Base-by-base conservation (phyloP, 306 rosid genomes). In the Cucumis cinereus region DNA sequence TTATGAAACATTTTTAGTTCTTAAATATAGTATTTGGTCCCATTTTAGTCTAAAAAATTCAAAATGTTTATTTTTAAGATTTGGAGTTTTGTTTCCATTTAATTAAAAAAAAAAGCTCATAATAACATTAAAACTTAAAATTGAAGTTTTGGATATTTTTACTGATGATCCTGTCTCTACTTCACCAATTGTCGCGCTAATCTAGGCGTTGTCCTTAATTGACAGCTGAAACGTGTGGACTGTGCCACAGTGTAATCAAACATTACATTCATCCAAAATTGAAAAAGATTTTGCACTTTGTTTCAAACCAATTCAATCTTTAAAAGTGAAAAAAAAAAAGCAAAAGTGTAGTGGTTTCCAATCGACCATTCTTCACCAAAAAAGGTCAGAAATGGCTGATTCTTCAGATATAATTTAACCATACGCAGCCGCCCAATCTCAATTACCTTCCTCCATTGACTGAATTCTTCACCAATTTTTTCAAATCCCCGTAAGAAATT, bases 151-250 rank as follows among this genome's bases (percentile, higher is more conserved):
- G 28, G 8, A 35, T n/a, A 2, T 41, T 67, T 67, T 67, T 8
- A 67, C 40, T 36, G 52, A 49, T 66, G 72, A 66, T 10, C 17
- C 2, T 13, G 20, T 22, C 3, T 22, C 24, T 24, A 20, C 1
- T 70, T 70, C 40, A 70, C 17, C 58, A 24, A 52, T 49, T 15
- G 24, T 49, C 24, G 16, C 59, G 24, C 15, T 49, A 71, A 71
- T 71, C 75, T 16, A 71, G 75, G 75, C 75, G 75, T 49, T 70
- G 75, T 49, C 2, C 36, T 71, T 24, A 49, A 49, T 71, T 47
- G 58, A 47, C 40, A 71, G 16, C 20, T 12, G 26, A 71, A 24
- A 30, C 59, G 75, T 16, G 75, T 47, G 16, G 75, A 71, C 57
- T 26, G 2, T 8, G 36, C 22, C 2, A 9, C 59, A 23, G 3